Percentiles rank a stretch among this genome's conserved stretches.
phyloP scores from a whole-genome alignment of 768 basidiomycete species.

The Kwoniella bestiolae region DNA sequence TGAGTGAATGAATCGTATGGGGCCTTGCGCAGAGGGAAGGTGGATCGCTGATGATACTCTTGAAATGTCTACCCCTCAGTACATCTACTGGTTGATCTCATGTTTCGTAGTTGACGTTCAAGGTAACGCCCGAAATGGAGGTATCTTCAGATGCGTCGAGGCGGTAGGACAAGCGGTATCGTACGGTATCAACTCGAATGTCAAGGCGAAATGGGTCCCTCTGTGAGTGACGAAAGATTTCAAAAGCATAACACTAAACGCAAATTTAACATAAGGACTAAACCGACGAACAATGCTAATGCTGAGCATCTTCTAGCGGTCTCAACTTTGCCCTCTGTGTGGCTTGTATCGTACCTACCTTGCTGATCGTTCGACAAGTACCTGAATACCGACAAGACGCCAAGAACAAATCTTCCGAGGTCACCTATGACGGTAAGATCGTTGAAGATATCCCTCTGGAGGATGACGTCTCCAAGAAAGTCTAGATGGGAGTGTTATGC shows the following conservation, averaged over 20 bases:
- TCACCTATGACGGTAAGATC: background rate
- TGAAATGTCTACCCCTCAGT: slow-evolving; percentile 13
- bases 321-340: slow-evolving; percentile 7
- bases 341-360: background rate
- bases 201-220: slow-evolving; percentile 9
- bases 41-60: background rate
- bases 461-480: background rate
- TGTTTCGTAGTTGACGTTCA: slow-evolving; percentile 21
- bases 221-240: too few relatives aligned
- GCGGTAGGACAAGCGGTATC: slow-evolving; percentile 30
- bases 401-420: slow-evolving; percentile 3
- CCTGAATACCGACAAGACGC: slow-evolving; percentile 3
- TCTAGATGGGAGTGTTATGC: background rate
- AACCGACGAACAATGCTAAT: background rate
- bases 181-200: slow-evolving; percentile 28
- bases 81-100: slow-evolving; percentile 31
- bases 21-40: background rate
- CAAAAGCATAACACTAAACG: too few relatives aligned
- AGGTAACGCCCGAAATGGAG: slow-evolving; percentile 28
- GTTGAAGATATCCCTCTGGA: background rate
- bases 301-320: background rate
- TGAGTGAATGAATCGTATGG: slow-evolving; percentile 7
- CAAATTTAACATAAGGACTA: background rate
- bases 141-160: slow-evolving; percentile 29
- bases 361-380: slow-evolving; percentile 3